phyloP scores from a whole-genome alignment of 2,329 filamentous ascomycete species.

The Metarhizium sp. region DNA sequence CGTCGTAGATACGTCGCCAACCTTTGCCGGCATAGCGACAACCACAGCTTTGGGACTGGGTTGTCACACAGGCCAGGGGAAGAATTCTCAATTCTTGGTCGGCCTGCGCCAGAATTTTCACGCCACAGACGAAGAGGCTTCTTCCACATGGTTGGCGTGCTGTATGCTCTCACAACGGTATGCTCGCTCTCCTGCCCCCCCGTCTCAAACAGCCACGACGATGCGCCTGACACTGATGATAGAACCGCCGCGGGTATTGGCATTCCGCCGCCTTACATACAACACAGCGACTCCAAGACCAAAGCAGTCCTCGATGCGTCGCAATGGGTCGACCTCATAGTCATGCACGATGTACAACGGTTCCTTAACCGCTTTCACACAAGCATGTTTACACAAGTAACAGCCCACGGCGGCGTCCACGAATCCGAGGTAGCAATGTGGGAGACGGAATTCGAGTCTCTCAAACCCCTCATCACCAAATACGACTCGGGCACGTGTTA shows the following conservation, averaged over 20 bases:
- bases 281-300: slow-evolving; percentile 37
- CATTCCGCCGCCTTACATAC: slow-evolving; percentile 39
- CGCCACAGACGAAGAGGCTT: slow-evolving; percentile 41
- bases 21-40: slow-evolving; percentile 36
- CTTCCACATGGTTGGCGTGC: slow-evolving; percentile 43
- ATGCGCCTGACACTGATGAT: background rate
- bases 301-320: slow-evolving; percentile 27
- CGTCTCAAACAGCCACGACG: background rate
- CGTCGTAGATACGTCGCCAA: slow-evolving; percentile 38
- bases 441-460: slow-evolving; percentile 42
- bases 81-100: slow-evolving; percentile 37
- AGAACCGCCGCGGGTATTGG: slow-evolving; percentile 34
- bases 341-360: slow-evolving; percentile 37
- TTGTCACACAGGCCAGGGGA: slow-evolving; percentile 43
- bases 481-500: slow-evolving; percentile 33
- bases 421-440: slow-evolving; percentile 36
- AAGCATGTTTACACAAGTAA: slow-evolving; percentile 36
- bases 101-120: slow-evolving; percentile 32
- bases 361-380: slow-evolving; percentile 40
- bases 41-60: slow-evolving; percentile 40
- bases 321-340: slow-evolving; percentile 33
- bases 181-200: background rate
- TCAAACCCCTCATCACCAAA: slow-evolving; percentile 34
- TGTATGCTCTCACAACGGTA: slow-evolving; percentile 43
- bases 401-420: slow-evolving; percentile 36